Conservation (phyloP, 441 rosid genomes). For the Eruca vesicaria region DNA sequence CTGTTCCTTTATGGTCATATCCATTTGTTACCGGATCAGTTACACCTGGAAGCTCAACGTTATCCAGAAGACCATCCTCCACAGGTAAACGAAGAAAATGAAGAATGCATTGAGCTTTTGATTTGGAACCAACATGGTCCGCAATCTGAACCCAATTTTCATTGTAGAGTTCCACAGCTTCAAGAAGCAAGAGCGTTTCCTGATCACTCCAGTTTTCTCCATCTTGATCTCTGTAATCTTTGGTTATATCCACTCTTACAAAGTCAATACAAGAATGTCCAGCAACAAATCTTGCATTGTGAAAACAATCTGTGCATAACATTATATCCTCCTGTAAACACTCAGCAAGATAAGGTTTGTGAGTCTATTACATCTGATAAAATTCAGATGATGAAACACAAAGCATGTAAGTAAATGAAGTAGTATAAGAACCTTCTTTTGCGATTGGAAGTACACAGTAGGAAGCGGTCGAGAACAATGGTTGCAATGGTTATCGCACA, state of each 20-base stretch:
- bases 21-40: constrained; percentile 49
- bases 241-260: constrained; percentile 61
- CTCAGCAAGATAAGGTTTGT: neutral
- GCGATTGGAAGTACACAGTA: constrained; percentile 71
- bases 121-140: constrained; percentile 83
- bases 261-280: constrained; percentile 93
- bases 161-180: constrained; percentile 79
- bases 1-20: constrained; percentile 48
- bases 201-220: constrained; percentile 89
- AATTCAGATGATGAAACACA: neutral
- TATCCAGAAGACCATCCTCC: constrained; percentile 82
- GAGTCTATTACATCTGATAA: neutral
- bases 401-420: constrained; percentile 8
- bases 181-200: constrained; percentile 83
- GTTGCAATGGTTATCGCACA: constrained; percentile 70
- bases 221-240: constrained; percentile 63
- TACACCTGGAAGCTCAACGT: constrained; percentile 62
- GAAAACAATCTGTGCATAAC: constrained; percentile 75
- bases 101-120: constrained; percentile 94
- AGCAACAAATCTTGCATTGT: constrained; percentile 74
- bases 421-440: constrained; percentile 65
- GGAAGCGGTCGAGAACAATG: constrained; percentile 74
- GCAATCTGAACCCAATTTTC: constrained; percentile 93
- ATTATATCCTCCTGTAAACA: constrained; percentile 67
- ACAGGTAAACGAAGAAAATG: constrained; percentile 86